Conservation (phyloP, 2,329 filamentous ascomycete species). For the Apiospora pterosperma region DNA sequence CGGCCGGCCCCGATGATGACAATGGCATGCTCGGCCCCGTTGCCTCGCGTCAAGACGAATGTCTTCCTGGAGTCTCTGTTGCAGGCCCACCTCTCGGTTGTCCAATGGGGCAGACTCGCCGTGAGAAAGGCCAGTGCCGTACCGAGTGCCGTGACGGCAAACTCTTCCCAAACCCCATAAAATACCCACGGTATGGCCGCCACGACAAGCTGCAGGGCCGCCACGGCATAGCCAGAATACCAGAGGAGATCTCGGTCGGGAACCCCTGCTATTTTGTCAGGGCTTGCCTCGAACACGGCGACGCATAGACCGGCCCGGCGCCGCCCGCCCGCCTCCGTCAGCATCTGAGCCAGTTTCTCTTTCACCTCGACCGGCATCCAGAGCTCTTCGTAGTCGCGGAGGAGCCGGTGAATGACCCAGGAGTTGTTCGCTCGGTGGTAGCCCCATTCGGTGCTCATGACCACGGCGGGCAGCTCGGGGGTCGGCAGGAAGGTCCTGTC, state of each 20-base stretch:
- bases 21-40: background rate
- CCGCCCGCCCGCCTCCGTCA: background rate
- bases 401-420: background rate
- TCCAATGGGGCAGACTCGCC: background rate
- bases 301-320: background rate
- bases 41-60: background rate
- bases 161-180: background rate
- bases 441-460: background rate
- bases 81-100: background rate
- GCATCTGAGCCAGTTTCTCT: background rate
- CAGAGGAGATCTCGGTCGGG: background rate
- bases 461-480: background rate
- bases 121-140: background rate
- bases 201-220: background rate
- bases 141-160: background rate
- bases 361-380: background rate
- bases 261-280: background rate
- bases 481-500: background rate
- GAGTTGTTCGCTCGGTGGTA: background rate
- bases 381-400: background rate
- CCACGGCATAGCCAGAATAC: background rate
- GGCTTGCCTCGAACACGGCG: background rate
- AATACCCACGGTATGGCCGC: background rate
- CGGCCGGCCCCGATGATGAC: background rate
- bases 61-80: background rate